Evolutionary conservation across 345 rosid genomes (phyloP).

Genomic region (Cardamine resedifolia): DNA sequence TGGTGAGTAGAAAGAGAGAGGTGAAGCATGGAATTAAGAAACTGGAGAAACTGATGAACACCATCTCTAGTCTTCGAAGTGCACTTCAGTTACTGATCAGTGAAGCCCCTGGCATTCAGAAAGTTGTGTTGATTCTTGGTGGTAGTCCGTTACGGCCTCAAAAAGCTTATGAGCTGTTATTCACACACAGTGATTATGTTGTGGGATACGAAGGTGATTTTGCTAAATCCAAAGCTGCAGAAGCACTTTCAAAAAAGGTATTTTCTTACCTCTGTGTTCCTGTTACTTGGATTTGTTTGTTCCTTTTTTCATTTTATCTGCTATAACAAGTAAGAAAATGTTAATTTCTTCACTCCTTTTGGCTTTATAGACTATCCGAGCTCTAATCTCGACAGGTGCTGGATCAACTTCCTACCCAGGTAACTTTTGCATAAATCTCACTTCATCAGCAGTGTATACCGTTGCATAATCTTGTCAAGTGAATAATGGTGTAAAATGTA

Average conservation of each 20-base stretch:
- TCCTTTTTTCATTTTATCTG: background rate
- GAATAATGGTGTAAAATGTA: background rate
- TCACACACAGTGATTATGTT: conserved; percentile 41
- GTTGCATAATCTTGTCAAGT: background rate
- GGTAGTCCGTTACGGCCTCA: conserved; percentile 77
- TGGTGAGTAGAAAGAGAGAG: conserved; percentile 60
- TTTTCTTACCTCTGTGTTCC: background rate
- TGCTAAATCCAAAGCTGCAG: conserved; percentile 56
- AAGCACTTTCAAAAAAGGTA: conserved; percentile 85
- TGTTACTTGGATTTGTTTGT: background rate
- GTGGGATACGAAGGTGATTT: conserved; percentile 46
- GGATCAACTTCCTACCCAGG: conserved; percentile 84
- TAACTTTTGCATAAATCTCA: conserved; percentile 26
- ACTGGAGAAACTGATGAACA: conserved; percentile 63
- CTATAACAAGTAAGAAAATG: background rate
- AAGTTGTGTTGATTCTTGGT: conserved; percentile 64
- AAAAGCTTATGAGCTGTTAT: conserved; percentile 58
- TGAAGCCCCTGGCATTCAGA: conserved; percentile 46
- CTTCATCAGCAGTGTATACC: background rate
- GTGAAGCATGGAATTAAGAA: conserved; percentile 62
- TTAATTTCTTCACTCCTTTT: background rate
- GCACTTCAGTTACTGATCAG: conserved; percentile 54
- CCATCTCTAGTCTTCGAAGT: conserved; percentile 49
- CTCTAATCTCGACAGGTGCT: conserved; percentile 73
- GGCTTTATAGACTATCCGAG: conserved; percentile 63